These are phyloP conservation scores for Xerocomus brunneocitrinus DNA, from an alignment of 768 basidiomycete species.

Conservation along the genomic window DNA sequence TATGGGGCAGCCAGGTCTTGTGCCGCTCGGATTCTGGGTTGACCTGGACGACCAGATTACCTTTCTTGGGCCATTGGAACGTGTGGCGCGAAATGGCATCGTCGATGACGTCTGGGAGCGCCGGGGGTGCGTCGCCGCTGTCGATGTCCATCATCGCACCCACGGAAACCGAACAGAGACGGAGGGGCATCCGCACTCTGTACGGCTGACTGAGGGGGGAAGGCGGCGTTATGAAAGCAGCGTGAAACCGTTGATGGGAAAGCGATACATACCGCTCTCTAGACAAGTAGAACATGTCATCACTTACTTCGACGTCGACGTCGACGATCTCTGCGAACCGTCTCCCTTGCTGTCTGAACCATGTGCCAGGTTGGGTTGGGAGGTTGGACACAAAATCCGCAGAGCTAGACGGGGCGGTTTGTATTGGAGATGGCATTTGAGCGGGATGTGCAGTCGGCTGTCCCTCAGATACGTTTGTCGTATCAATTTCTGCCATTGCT, in stretches of 20 bases:
- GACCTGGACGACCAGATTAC: slow-evolving; percentile 42
- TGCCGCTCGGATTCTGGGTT: slow-evolving; percentile 35
- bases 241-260: not conserved
- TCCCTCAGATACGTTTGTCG: not conserved
- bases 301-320: slow-evolving; percentile 17
- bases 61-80: slow-evolving; percentile 41
- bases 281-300: slow-evolving; percentile 19
- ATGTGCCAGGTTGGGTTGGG: slow-evolving; percentile 21
- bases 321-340: slow-evolving; percentile 20
- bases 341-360: slow-evolving; percentile 24
- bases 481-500: not conserved
- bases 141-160: not conserved
- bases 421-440: not conserved
- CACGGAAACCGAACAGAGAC: slow-evolving; percentile 20
- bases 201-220: not conserved
- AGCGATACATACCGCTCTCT: slow-evolving; percentile 12
- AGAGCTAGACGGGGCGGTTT: not conserved
- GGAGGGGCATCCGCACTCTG: slow-evolving; percentile 18
- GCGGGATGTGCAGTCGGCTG: too few relatives aligned
- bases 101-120: slow-evolving; percentile 1
- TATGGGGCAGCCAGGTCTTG: slow-evolving; percentile 40
- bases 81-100: slow-evolving; percentile 14
- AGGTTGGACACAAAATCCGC: slow-evolving; percentile 12
- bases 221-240: not conserved
- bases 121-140: not conserved